Evolutionary conservation across 805 yeast genomes (phyloP).

Genomic region (Yamadazyma phyllophila): DNA sequence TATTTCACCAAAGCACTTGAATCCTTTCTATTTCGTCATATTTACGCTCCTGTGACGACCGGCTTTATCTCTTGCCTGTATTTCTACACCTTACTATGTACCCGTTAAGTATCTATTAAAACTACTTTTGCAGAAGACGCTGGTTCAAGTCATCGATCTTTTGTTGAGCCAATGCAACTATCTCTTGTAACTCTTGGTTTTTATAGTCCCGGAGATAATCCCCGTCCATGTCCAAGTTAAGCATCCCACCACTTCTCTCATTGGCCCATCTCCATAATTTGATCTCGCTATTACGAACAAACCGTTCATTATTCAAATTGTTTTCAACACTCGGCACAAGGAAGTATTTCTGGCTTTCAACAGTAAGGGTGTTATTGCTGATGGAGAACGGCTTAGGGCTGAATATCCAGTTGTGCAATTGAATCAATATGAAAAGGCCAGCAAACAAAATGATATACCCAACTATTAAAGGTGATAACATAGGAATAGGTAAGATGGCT

Average conservation of each 20-base stretch:
- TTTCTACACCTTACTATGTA: no score
- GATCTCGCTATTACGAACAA: slow-evolving; percentile 49
- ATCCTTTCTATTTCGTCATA: not conserved
- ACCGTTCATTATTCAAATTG: slow-evolving; percentile 22
- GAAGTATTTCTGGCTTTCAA: slow-evolving; percentile 36
- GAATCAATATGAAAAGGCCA: slow-evolving; percentile 14
- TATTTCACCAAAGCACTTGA: no score
- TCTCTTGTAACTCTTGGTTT: slow-evolving; percentile 47
- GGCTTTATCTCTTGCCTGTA: not conserved
- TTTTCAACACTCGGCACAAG: slow-evolving; percentile 42
- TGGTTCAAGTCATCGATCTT: slow-evolving; percentile 9
- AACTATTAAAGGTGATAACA: slow-evolving; percentile 17
- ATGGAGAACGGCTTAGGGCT: not conserved
- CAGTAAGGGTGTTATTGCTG: slow-evolving; percentile 14
- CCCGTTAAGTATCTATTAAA: not conserved
- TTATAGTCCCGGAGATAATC: slow-evolving; percentile 18
- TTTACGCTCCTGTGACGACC: not conserved
- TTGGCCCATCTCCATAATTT: slow-evolving; percentile 74
- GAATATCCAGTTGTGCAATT: slow-evolving; percentile 3
- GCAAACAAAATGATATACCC: slow-evolving; percentile 21
- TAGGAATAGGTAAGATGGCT: slow-evolving; percentile 26
- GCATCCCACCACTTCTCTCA: slow-evolving; percentile 11
- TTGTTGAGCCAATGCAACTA: slow-evolving; percentile 38
- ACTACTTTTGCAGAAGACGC: not conserved
- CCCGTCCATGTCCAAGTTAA: not conserved